Percentiles rank a stretch among this genome's conserved stretches.
Conservation (phyloP, 1,284 basidiomycete genomes). For the Naganishia albida region DNA sequence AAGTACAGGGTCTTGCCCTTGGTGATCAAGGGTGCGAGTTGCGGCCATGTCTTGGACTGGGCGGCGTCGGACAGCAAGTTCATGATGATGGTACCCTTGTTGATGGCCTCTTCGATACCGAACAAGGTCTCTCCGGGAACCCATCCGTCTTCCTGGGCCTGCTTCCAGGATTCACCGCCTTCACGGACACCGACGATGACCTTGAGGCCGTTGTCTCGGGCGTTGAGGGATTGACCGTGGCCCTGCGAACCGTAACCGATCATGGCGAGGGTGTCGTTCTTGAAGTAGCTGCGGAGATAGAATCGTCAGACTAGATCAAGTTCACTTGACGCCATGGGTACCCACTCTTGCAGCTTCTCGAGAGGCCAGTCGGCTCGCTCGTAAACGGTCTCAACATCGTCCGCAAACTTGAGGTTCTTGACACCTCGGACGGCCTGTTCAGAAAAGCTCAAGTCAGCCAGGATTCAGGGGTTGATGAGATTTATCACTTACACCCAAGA, state of each 20-base stretch:
- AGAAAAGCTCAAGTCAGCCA: not conserved
- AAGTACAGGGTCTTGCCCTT: slow-evolving; percentile 99
- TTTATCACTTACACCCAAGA: slow-evolving; percentile 48
- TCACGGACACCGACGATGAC: slow-evolving; percentile 99
- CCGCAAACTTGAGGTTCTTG: slow-evolving; percentile 98
- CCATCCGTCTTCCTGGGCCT: slow-evolving; percentile 97
- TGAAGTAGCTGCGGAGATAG: slow-evolving; percentile 69
- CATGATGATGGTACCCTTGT: slow-evolving; percentile 97
- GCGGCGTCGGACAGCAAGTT: slow-evolving; percentile 98
- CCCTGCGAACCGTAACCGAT: slow-evolving; percentile 98
- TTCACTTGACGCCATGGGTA: slow-evolving; percentile 11
- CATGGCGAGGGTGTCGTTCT: slow-evolving; percentile 97
- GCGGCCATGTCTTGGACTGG: slow-evolving; percentile 91
- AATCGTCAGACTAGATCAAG: too few relatives aligned
- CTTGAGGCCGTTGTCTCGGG: slow-evolving; percentile 97
- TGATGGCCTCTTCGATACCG: slow-evolving; percentile 96
- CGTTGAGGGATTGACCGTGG: slow-evolving; percentile 97
- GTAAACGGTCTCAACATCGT: slow-evolving; percentile 92
- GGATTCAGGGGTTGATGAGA: not conserved
- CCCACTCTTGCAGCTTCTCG: slow-evolving; percentile 86
- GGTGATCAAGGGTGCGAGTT: slow-evolving; percentile 86
- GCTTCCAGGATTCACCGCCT: slow-evolving; percentile 89
- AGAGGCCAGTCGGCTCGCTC: slow-evolving; percentile 98
- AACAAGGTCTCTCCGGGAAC: slow-evolving; percentile 98
- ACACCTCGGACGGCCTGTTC: slow-evolving; percentile 66